These are phyloP conservation scores for Collybia mongolica DNA, from an alignment of 768 basidiomycete species.

Conservation along the genomic window DNA sequence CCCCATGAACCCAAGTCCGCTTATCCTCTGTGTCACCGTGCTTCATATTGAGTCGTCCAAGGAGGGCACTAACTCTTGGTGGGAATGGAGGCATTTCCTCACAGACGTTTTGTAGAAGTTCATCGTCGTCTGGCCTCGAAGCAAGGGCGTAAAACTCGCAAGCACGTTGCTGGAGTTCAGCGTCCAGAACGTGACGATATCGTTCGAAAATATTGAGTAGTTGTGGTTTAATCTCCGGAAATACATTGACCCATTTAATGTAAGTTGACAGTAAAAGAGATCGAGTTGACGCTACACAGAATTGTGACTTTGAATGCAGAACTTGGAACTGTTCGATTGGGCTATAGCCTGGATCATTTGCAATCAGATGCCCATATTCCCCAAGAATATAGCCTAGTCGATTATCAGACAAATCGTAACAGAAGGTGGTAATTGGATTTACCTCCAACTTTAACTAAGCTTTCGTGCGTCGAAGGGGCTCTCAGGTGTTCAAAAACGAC, in stretches of 20 bases:
- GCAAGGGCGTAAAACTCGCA: constrained; percentile 96
- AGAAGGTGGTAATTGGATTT: constrained; percentile 17
- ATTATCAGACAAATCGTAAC: constrained; percentile 1
- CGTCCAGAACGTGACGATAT: constrained; percentile 95
- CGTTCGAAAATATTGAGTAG: constrained; percentile 94
- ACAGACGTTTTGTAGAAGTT: constrained; percentile 89
- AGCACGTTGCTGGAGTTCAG: constrained; percentile 96
- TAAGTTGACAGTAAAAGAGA: constrained; percentile 94
- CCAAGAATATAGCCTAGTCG: constrained; percentile 96
- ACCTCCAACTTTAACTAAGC: constrained; percentile 96
- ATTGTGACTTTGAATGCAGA: constrained; percentile 92
- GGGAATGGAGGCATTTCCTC: constrained; percentile 99
- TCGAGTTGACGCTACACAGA: constrained; percentile 88
- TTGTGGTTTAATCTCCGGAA: constrained; percentile 96
- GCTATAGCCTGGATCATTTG: constrained; percentile 91
- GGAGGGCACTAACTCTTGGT: constrained; percentile 86
- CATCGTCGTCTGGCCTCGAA: constrained; percentile 83
- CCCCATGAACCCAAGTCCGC: constrained; percentile 92
- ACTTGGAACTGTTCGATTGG: constrained; percentile 93
- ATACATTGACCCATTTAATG: constrained; percentile 99
- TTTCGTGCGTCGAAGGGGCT: constrained; percentile 84
- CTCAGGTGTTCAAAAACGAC: constrained; percentile 90
- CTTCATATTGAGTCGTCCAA: constrained; percentile 85
- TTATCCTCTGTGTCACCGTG: constrained; percentile 94
- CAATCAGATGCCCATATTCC: constrained; percentile 97